A percentile compares a stretch with the other conserved stretches of the same genome.
phyloP scores from a whole-genome alignment of 2,329 filamentous ascomycete species.

The Parastagonospora avenae region DNA sequence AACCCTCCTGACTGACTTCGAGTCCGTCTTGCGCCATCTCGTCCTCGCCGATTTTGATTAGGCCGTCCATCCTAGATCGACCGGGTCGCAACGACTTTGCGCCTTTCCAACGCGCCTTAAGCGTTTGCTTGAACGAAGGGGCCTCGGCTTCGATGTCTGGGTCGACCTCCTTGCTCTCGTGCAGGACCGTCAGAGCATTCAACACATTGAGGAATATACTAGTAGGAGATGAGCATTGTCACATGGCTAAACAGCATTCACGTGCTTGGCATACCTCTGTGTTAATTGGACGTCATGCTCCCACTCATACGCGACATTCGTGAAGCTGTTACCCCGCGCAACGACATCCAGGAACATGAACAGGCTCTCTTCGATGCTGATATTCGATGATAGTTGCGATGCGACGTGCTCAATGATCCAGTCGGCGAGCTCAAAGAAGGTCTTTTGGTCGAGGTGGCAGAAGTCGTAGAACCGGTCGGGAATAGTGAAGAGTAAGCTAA shows the following conservation, averaged over 20 bases:
- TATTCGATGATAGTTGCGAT: slow-evolving; percentile 33
- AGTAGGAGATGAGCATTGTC: slow-evolving; percentile 14
- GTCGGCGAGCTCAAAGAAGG: slow-evolving; percentile 45
- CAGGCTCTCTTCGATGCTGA: slow-evolving; percentile 45
- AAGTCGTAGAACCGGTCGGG: slow-evolving; percentile 46
- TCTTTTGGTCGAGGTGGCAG: slow-evolving; percentile 46
- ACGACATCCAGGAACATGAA: slow-evolving; percentile 47
- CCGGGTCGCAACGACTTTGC: slow-evolving; percentile 36
- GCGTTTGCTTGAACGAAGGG: slow-evolving; percentile 36
- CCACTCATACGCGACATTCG: slow-evolving; percentile 38
- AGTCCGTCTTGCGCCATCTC: slow-evolving; percentile 37
- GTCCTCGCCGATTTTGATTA: slow-evolving; percentile 42
- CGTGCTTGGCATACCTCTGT: slow-evolving; percentile 35
- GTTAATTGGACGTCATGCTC: slow-evolving; percentile 43
- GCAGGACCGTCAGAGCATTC: slow-evolving; percentile 40
- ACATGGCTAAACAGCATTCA: slow-evolving; percentile 2
- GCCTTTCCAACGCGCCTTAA: slow-evolving; percentile 39
- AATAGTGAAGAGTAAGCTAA: slow-evolving; percentile 41
- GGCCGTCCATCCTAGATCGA: slow-evolving; percentile 36
- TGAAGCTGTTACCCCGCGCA: slow-evolving; percentile 45
- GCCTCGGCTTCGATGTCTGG: slow-evolving; percentile 38
- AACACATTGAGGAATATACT: slow-evolving; percentile 46
- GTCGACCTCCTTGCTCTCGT: slow-evolving; percentile 37
- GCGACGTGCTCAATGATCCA: slow-evolving; percentile 43
- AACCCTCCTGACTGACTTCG: slow-evolving; percentile 38